Conservation (phyloP, 345 rosid genomes). For the Pistacia atlantica region DNA sequence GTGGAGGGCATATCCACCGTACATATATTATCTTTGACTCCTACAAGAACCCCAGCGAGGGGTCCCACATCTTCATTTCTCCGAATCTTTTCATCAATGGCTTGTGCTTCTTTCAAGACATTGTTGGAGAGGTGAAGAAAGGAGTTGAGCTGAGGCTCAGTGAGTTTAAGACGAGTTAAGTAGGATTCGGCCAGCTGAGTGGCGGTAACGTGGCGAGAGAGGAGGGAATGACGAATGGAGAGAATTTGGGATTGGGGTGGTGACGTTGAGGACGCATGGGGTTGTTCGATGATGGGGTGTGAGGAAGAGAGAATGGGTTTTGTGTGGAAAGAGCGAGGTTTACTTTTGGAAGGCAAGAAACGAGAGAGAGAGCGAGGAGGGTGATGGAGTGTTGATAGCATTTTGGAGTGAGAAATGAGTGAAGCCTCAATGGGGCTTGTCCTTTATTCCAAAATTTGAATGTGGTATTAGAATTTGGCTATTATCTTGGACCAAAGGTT, state of each 20-base stretch:
- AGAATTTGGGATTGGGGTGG: conserved; percentile 72
- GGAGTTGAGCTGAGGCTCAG: conserved; percentile 73
- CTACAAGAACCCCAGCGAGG: conserved; percentile 79
- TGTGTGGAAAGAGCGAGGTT: background rate
- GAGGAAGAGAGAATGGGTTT: conserved; percentile 13
- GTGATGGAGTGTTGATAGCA: conserved; percentile 46
- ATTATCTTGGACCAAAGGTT: too few relatives aligned
- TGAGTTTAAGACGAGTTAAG: conserved; percentile 61
- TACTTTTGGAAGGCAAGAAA: conserved; percentile 27
- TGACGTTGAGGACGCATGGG: conserved; percentile 22
- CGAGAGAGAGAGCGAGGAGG: conserved; percentile 54
- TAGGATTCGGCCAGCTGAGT: conserved; percentile 70
- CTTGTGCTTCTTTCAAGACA: conserved; percentile 53
- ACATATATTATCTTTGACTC: conserved; percentile 84
- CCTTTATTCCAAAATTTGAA: too few relatives aligned
- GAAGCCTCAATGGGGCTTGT: too few relatives aligned
- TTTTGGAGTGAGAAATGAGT: background rate
- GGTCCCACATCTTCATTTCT: conserved; percentile 69
- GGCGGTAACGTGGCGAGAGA: conserved; percentile 64
- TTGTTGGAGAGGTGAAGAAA: conserved; percentile 74
- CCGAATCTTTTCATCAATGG: conserved; percentile 49
- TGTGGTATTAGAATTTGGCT: too few relatives aligned
- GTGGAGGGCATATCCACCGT: conserved; percentile 90
- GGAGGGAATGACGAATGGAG: conserved; percentile 69
- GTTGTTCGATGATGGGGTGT: conserved; percentile 32